Evolutionary conservation across 225 moss, liverwort and hornwort genomes (phyloP).

Genomic region (Pseudoscleropodium purum): DNA sequence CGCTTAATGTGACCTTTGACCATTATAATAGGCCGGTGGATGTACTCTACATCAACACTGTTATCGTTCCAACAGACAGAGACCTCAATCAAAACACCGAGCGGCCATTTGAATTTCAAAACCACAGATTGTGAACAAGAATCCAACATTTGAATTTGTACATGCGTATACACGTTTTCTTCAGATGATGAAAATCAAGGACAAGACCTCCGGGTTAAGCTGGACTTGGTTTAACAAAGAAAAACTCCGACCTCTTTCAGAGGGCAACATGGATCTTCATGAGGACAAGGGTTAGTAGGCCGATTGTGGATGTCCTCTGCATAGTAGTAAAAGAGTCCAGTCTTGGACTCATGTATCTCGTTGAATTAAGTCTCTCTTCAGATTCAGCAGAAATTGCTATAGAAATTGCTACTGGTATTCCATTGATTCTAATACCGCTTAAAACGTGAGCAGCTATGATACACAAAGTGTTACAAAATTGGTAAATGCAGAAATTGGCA

Average conservation of each 20-base stretch:
- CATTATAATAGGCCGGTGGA: not conserved
- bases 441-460: not conserved
- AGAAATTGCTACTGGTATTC: not conserved
- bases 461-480: not conserved
- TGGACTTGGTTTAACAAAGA: not conserved
- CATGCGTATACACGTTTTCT: not conserved
- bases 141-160: not conserved
- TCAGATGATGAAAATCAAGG: not conserved
- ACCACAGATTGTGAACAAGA: not conserved
- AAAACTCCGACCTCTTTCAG: not conserved
- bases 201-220: not conserved
- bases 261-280: not conserved
- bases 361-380: not conserved
- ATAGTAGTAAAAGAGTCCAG: not conserved
- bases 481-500: not conserved
- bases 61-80: not conserved
- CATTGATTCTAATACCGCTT: not conserved
- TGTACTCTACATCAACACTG: not conserved
- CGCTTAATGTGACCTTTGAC: not conserved
- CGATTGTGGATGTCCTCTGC: not conserved
- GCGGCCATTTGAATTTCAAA: not conserved
- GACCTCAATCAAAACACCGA: not conserved
- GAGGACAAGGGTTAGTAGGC: not conserved
- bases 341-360: not conserved
- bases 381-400: not conserved